phyloP scores from a whole-genome alignment of 164 flowering plant genomes.

The Aristolochia californica region DNA sequence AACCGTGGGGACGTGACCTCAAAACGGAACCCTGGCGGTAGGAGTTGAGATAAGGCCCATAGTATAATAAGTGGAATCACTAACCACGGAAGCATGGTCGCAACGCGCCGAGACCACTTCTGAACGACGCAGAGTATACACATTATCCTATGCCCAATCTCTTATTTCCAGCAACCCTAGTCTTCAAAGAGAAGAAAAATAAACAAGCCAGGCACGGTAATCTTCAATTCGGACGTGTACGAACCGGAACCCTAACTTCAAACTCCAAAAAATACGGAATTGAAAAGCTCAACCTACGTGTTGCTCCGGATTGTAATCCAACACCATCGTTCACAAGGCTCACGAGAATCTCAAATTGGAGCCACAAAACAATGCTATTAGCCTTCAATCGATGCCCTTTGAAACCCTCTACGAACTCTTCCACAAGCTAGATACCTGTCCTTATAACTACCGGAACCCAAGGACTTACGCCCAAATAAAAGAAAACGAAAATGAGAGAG shows the following conservation, averaged over 20 bases:
- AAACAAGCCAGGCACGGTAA: too few relatives aligned
- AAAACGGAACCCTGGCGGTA: constrained; percentile 80
- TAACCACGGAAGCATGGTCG: constrained; percentile 97
- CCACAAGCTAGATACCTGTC: too few relatives aligned
- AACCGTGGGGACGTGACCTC: constrained; percentile 87
- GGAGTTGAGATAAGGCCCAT: constrained; percentile 90
- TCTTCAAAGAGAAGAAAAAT: too few relatives aligned
- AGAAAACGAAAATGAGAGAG: too few relatives aligned
- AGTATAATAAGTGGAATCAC: constrained; percentile 85
- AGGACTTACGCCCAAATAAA: too few relatives aligned
- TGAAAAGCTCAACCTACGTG: constrained; percentile 9
- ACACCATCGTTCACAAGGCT: background rate
- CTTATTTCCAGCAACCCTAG: too few relatives aligned
- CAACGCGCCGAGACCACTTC: constrained; percentile 91
- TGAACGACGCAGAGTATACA: constrained; percentile 94
- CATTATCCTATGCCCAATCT: constrained; percentile 49
- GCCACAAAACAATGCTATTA: too few relatives aligned
- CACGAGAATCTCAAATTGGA: background rate
- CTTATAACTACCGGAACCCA: too few relatives aligned
- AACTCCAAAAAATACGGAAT: background rate
- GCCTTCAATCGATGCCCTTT: too few relatives aligned
- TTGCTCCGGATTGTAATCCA: constrained; percentile 12
- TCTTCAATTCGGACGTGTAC: too few relatives aligned
- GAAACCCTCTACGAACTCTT: too few relatives aligned
- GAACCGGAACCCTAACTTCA: too few relatives aligned